phyloP scores from a whole-genome alignment of 2,329 filamentous ascomycete genomes.

The Arthroderma sp. region DNA sequence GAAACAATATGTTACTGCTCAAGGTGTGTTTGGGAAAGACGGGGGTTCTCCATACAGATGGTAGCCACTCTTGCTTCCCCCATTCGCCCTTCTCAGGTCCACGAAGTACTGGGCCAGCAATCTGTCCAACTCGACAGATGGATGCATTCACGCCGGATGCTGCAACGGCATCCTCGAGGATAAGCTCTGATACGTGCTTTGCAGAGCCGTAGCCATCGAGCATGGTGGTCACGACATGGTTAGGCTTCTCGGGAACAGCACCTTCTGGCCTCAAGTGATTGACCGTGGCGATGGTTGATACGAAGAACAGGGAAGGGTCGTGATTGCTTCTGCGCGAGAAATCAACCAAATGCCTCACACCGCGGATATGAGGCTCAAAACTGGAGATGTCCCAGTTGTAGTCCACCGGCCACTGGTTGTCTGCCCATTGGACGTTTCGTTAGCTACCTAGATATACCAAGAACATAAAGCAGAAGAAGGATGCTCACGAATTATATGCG shows the following conservation, averaged over 20 bases:
- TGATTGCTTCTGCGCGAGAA: slow-evolving; percentile 14
- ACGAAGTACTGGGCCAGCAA: slow-evolving; percentile 20
- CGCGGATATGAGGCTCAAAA: slow-evolving; percentile 23
- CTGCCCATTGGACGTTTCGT: neutral
- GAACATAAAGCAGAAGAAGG: no score
- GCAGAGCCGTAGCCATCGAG: slow-evolving; percentile 28
- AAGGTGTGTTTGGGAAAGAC: no score
- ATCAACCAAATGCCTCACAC: slow-evolving; percentile 20
- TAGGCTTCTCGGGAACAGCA: slow-evolving; percentile 20
- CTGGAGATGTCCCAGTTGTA: slow-evolving; percentile 23
- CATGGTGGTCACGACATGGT: slow-evolving; percentile 22
- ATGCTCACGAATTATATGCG: slow-evolving; percentile 5
- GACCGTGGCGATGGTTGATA: slow-evolving; percentile 21
- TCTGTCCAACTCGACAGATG: slow-evolving; percentile 25
- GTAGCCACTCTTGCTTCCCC: neutral
- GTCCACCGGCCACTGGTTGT: slow-evolving; percentile 25
- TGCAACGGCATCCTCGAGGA: slow-evolving; percentile 27
- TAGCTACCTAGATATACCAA: neutral
- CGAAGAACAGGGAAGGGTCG: slow-evolving; percentile 19
- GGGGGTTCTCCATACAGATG: no score
- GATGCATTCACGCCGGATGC: slow-evolving; percentile 14
- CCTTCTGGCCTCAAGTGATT: slow-evolving; percentile 13
- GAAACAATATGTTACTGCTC: neutral
- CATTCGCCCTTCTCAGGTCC: neutral
- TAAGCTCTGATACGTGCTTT: slow-evolving; percentile 32